These are phyloP conservation scores for Aspergillus transmontanensis DNA, from an alignment of 2,329 filamentous ascomycete genomes.

Conservation along the genomic window DNA sequence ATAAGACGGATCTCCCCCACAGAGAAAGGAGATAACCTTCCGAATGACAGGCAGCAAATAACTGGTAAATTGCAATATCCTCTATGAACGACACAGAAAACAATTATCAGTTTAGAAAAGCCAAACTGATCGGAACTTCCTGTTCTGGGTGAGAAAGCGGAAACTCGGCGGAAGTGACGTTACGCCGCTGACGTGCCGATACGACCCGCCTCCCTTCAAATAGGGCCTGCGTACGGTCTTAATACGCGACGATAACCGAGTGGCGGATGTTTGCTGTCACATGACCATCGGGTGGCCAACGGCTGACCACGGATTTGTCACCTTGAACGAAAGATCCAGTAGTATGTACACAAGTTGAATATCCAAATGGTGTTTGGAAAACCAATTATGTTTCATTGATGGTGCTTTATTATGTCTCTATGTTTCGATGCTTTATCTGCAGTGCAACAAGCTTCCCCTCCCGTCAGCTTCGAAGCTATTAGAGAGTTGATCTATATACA, in stretches of 20 bases:
- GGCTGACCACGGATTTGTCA: constrained; percentile 12
- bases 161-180: constrained; percentile 15
- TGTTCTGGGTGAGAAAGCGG: constrained; percentile 17
- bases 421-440: neutral
- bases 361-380: neutral
- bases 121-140: constrained; percentile 17
- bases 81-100: constrained; percentile 2
- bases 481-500: neutral
- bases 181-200: constrained; percentile 38
- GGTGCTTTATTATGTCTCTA: neutral
- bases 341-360: neutral
- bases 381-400: neutral
- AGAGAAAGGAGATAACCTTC: neutral
- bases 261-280: constrained; percentile 12
- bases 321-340: neutral
- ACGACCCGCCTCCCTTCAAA: constrained; percentile 24
- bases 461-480: neutral
- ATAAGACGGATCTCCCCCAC: constrained; percentile 9
- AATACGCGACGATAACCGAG: constrained; percentile 24
- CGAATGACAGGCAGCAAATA: neutral
- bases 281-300: constrained; percentile 13
- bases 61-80: constrained; percentile 3
- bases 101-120: constrained; percentile 9
- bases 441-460: neutral
- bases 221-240: constrained; percentile 19